A percentile compares a stretch with the other conserved stretches of the same genome.
Evolutionary conservation across 768 basidiomycete species (phyloP).

Genomic region (Pisolithus orientalis): DNA sequence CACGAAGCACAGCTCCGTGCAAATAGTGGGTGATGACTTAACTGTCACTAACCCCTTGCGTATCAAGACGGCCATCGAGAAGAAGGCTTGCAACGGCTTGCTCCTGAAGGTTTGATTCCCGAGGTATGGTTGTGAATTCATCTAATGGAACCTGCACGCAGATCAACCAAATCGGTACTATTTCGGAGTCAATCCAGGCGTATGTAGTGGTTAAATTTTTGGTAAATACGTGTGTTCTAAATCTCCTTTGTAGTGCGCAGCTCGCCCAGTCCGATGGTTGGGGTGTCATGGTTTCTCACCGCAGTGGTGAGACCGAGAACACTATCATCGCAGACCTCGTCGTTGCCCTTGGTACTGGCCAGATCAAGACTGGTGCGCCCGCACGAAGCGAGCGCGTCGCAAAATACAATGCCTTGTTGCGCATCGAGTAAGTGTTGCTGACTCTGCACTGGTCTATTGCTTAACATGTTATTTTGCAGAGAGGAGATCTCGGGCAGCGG

Average conservation of each 20-base stretch:
- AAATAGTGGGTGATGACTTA: conserved; percentile 94
- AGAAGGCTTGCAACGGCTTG: conserved; percentile 99
- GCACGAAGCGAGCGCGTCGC: conserved; percentile 95
- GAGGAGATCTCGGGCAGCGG: conserved; percentile 67
- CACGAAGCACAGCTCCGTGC: conserved; percentile 70
- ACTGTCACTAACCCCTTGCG: conserved; percentile 96
- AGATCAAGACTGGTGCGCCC: conserved; percentile 99
- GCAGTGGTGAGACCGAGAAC: conserved; percentile 97
- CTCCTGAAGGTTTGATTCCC: conserved; percentile 70
- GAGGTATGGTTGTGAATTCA: background rate
- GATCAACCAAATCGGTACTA: conserved; percentile 99
- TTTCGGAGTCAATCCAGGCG: conserved; percentile 99
- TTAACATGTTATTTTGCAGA: conserved; percentile 32
- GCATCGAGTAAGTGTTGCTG: conserved; percentile 67
- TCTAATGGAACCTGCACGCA: conserved; percentile 14
- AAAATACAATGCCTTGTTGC: conserved; percentile 86
- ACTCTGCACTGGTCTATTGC: background rate
- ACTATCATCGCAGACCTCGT: conserved; percentile 93
- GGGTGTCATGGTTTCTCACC: conserved; percentile 99
- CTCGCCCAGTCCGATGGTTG: conserved; percentile 93
- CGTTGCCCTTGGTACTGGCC: conserved; percentile 86
- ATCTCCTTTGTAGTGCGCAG: conserved; percentile 59
- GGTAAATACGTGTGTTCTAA: background rate
- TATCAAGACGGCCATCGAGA: conserved; percentile 98
- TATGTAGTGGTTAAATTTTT: conserved; percentile 35